Percentiles rank a stretch among this genome's conserved stretches.
Conservation (phyloP, 495 filamentous ascomycete genomes). For the Penicillium longicatenatum region DNA sequence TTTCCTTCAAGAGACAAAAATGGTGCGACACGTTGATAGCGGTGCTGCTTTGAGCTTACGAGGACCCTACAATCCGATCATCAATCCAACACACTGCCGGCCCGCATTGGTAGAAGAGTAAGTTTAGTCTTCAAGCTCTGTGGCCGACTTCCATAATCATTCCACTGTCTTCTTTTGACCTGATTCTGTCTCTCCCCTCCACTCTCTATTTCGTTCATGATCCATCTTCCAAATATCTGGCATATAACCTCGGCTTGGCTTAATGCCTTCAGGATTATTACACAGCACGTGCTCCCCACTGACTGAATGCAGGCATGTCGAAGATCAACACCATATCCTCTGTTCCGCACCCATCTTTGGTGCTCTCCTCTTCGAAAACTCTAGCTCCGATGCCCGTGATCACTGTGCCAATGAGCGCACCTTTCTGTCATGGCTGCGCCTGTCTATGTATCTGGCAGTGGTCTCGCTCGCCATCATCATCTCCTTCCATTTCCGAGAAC, state of each 20-base stretch:
- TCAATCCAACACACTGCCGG: constrained; percentile 36
- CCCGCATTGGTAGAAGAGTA: constrained; percentile 48
- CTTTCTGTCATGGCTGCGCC: constrained; percentile 92
- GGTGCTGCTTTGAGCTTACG: constrained; percentile 5
- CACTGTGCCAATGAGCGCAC: constrained; percentile 62
- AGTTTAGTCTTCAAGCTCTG: constrained; percentile 12
- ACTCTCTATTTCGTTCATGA: no score
- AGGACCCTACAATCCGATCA: constrained; percentile 39
- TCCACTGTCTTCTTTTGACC: neutral
- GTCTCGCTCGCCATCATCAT: constrained; percentile 88
- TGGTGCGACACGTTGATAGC: constrained; percentile 14
- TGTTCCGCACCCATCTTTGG: constrained; percentile 70
- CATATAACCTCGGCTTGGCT: neutral
- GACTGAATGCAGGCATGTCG: constrained; percentile 27
- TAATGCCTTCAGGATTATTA: neutral
- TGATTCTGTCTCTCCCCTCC: no score
- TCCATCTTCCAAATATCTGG: no score
- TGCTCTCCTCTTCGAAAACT: constrained; percentile 86
- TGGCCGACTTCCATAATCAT: neutral
- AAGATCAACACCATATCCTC: constrained; percentile 55
- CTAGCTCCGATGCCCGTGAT: constrained; percentile 78
- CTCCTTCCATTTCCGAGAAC: constrained; percentile 83
- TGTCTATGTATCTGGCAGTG: constrained; percentile 87
- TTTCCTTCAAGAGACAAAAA: neutral
- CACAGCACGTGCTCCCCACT: neutral